phyloP scores from a whole-genome alignment of 73 alveolate species.

The Paramecium primaurelia region DNA sequence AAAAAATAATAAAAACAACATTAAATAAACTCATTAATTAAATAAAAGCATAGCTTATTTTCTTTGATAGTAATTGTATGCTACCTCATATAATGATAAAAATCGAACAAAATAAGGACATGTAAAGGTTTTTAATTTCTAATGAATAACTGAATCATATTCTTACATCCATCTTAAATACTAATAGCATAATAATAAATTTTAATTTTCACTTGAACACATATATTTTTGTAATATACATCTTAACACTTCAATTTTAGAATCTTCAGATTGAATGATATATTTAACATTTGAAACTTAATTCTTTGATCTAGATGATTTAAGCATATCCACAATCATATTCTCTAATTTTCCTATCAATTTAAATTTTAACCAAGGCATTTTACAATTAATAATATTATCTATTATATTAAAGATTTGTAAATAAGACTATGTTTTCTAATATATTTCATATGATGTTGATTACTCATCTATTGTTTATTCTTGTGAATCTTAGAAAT shows the following conservation, averaged over 20 bases:
- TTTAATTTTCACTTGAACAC: background rate
- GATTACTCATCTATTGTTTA: background rate
- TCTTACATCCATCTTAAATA: constrained; percentile 26
- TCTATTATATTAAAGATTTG: background rate
- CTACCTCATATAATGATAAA: background rate
- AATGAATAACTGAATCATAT: background rate
- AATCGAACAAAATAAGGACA: constrained; percentile 33
- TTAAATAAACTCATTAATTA: background rate
- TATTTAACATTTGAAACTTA: background rate
- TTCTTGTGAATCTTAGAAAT: background rate
- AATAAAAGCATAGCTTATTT: background rate
- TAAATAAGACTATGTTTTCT: background rate
- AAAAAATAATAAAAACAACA: background rate
- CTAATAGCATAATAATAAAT: background rate
- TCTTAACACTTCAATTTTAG: background rate
- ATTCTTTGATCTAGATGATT: background rate
- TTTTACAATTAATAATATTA: background rate
- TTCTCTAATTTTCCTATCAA: constrained; percentile 23
- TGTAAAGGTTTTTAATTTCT: background rate
- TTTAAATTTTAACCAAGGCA: constrained; percentile 41
- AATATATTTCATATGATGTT: background rate
- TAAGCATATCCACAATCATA: background rate
- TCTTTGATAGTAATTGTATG: background rate
- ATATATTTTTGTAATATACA: constrained; percentile 8
- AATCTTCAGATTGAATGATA: constrained; percentile 37